Conservation (phyloP, 768 basidiomycete genomes). For the Podaxis sp. region DNA sequence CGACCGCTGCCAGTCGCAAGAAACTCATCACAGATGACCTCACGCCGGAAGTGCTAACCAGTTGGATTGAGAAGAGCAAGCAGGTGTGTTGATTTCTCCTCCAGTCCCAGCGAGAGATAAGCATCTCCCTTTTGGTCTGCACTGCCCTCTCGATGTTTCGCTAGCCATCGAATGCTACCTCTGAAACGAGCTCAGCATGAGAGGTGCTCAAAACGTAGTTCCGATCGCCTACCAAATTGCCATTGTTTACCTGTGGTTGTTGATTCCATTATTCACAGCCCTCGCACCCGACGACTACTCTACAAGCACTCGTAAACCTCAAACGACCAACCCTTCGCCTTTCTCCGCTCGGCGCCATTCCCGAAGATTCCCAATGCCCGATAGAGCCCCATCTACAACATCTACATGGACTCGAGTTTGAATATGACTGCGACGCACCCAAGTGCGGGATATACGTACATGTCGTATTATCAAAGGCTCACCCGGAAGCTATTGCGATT, state of each 20-base stretch:
- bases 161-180: background rate
- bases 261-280: slow-evolving; percentile 41
- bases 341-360: slow-evolving; percentile 54
- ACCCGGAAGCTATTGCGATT: slow-evolving; percentile 50
- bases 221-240: background rate
- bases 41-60: slow-evolving; percentile 76
- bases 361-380: slow-evolving; percentile 39
- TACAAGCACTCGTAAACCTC: slow-evolving; percentile 93
- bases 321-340: slow-evolving; percentile 87
- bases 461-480: slow-evolving; percentile 66
- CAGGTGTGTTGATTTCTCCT: slow-evolving; percentile 51
- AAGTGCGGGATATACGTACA: slow-evolving; percentile 80
- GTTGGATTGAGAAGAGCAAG: slow-evolving; percentile 87
- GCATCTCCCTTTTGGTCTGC: background rate
- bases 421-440: slow-evolving; percentile 89
- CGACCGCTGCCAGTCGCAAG: slow-evolving; percentile 33
- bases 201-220: background rate
- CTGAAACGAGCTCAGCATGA: background rate
- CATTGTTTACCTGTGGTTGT: background rate
- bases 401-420: slow-evolving; percentile 84
- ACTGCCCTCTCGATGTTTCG: background rate
- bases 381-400: slow-evolving; percentile 49
- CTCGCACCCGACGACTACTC: slow-evolving; percentile 84
- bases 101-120: background rate
- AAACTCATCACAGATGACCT: slow-evolving; percentile 57